Base-by-base conservation (phyloP, 176 grass and related monocot species). In the Bromus sterilis region DNA sequence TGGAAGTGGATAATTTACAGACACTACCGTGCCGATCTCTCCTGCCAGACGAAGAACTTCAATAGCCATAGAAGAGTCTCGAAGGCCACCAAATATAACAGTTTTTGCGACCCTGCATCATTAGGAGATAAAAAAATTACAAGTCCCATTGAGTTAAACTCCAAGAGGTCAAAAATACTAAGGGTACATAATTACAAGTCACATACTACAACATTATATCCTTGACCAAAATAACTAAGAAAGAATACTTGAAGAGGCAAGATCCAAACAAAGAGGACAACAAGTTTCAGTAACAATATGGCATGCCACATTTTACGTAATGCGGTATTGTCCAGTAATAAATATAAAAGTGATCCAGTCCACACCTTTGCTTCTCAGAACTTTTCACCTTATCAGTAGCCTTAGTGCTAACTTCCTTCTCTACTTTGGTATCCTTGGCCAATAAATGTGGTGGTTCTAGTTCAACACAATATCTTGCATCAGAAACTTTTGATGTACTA, bases 321-420 rank as follows among this genome's bases (percentile, higher is more conserved):
- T 61, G 55, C 37, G 58, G 8, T 73, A 61, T 23, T 20, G 39
- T 12, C 40, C 76, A 71, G 31, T 70, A 14, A 56, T 70, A 14
- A 56, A 78, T 73, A 82, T 63, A 88, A 46, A 79, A 56, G 43
- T 44, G 66, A 58, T 48, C 26, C 3, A 78, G 58, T 16, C 18
- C 56, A 82, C 61, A 98, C 93, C 96, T 95, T 91, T 98, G 93
- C 62, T 95, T 98, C 86, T 98, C 90, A 80, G 89, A 93, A 89
- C 73, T 88, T 41, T 84, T 88, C 41, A 61, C 26, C 82, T 91
- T 81, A 86, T 89, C 76, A 16, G 41, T 21, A 23, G 80, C 15
- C 2, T 21, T 64, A 80, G 75, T 40, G 55, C 60, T 77, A 72
- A 56, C 59, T 66, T 80, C 66, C 66, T 87, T 83, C 8, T 30